Conservation (phyloP, 1,284 basidiomycete species). For the Papiliotrema laurentii region DNA sequence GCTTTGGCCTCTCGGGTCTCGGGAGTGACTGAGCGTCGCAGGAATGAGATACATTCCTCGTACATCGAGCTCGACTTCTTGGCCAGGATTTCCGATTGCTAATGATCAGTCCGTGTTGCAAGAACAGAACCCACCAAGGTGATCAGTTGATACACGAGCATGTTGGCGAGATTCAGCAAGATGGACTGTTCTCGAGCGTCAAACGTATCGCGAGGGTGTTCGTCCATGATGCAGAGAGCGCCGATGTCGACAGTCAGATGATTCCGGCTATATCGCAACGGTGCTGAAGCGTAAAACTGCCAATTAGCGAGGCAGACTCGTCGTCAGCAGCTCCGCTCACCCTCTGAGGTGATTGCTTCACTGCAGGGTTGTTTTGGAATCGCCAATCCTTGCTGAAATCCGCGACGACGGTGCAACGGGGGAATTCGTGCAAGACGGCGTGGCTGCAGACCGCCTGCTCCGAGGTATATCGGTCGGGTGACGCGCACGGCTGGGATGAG, state of each 20-base stretch:
- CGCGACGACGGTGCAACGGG: constrained; percentile 24
- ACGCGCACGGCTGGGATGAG: not conserved
- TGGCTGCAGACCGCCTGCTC: constrained; percentile 12
- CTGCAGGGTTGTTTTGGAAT: constrained; percentile 23
- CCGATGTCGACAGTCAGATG: constrained; percentile 34
- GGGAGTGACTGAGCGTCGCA: constrained; percentile 32
- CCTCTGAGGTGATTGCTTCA: constrained; percentile 6
- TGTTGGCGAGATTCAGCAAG: constrained; percentile 37
- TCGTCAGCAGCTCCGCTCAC: constrained; percentile 10
- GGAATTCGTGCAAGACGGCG: constrained; percentile 8
- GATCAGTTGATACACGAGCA: constrained; percentile 43
- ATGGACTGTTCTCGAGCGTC: constrained; percentile 26
- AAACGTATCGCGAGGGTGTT: constrained; percentile 26
- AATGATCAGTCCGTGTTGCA: constrained; percentile 5
- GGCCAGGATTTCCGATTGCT: constrained; percentile 34
- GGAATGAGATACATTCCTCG: constrained; percentile 37
- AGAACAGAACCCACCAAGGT: constrained; percentile 26
- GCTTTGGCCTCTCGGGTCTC: constrained; percentile 6
- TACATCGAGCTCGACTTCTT: constrained; percentile 31
- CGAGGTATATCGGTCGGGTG: not conserved
- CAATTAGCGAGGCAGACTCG: constrained; percentile 1
- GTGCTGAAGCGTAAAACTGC: constrained; percentile 36
- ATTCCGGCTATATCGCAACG: constrained; percentile 24
- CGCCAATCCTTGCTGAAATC: constrained; percentile 38
- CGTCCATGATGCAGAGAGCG: constrained; percentile 26